Percentiles rank a stretch among this genome's conserved stretches.
These are phyloP conservation scores for Areca catechu DNA, from an alignment of 176 grass and related monocot species.

Conservation along the genomic window DNA sequence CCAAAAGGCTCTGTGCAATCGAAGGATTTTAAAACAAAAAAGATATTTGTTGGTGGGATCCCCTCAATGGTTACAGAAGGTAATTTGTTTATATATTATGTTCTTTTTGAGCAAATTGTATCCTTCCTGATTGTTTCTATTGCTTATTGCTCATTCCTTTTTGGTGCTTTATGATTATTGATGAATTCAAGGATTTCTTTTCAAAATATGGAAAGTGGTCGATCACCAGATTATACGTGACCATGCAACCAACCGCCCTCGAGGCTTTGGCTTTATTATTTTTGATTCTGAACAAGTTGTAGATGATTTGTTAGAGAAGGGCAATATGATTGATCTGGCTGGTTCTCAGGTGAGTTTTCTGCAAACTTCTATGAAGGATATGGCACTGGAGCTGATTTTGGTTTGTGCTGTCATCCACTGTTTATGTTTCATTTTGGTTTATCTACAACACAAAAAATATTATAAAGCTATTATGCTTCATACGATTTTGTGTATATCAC, in stretches of 20 bases:
- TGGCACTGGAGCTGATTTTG: slow-evolving; percentile 7
- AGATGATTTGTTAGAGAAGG: slow-evolving; percentile 82
- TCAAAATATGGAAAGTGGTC: slow-evolving; percentile 56
- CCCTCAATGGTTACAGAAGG: slow-evolving; percentile 62
- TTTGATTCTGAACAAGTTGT: slow-evolving; percentile 84
- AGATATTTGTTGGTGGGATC: slow-evolving; percentile 91
- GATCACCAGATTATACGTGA: slow-evolving; percentile 87
- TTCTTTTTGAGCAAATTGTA: too few relatives aligned
- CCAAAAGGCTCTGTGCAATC: slow-evolving; percentile 56
- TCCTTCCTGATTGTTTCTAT: too few relatives aligned
- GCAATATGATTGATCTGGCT: slow-evolving; percentile 84
- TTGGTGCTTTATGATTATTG: slow-evolving; percentile 19
- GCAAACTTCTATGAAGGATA: slow-evolving; percentile 19
- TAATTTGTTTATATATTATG: slow-evolving; percentile 17
- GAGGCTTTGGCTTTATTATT: slow-evolving; percentile 96
- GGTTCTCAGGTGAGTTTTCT: slow-evolving; percentile 67
- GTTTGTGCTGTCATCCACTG: neutral
- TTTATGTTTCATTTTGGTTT: neutral
- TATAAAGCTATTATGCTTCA: too few relatives aligned
- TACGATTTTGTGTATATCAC: too few relatives aligned
- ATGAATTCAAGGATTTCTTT: slow-evolving; percentile 80
- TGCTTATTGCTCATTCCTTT: slow-evolving; percentile 4
- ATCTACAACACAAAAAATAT: too few relatives aligned
- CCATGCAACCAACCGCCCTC: slow-evolving; percentile 65
- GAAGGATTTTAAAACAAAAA: slow-evolving; percentile 80